Conservation (phyloP, 2,329 filamentous ascomycete species). For the Diaporthe helianthi region DNA sequence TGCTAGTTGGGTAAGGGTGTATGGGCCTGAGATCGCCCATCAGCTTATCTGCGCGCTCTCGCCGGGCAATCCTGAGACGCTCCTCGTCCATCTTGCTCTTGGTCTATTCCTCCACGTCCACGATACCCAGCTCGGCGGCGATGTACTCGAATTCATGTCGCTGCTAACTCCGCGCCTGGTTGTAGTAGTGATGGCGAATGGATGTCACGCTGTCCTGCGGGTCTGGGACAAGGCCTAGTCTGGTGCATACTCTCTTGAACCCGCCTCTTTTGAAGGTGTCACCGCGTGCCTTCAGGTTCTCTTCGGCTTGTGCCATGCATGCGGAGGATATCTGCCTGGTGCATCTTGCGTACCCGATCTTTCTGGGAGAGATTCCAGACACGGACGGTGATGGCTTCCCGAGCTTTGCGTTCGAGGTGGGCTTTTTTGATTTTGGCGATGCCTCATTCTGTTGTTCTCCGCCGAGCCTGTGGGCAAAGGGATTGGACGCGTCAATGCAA, state of each 20-base stretch:
- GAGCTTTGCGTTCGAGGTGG: constrained; percentile 24
- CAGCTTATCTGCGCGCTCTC: constrained; percentile 21
- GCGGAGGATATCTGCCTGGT: constrained; percentile 31
- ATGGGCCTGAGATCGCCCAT: constrained; percentile 28
- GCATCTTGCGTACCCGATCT: constrained; percentile 27
- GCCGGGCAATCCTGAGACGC: constrained; percentile 15
- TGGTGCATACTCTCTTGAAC: constrained; percentile 27
- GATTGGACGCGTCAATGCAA: not conserved
- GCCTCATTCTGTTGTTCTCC: constrained; percentile 28
- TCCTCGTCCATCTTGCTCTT: constrained; percentile 32
- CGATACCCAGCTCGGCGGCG: constrained; percentile 24
- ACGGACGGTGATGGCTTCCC: constrained; percentile 21
- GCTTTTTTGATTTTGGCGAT: constrained; percentile 32
- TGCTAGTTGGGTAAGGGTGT: not conserved
- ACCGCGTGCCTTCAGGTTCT: constrained; percentile 28
- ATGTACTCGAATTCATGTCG: constrained; percentile 29
- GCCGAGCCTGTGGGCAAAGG: not conserved
- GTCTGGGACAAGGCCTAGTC: constrained; percentile 19
- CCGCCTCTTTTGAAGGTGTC: constrained; percentile 17
- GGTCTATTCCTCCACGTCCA: constrained; percentile 21
- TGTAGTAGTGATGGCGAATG: constrained; percentile 14
- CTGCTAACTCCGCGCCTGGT: constrained; percentile 8
- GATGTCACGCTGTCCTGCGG: constrained; percentile 13
- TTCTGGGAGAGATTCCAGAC: not conserved
- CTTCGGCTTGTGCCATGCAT: constrained; percentile 22